These are phyloP conservation scores for Sonneratia alba DNA, from an alignment of 345 rosid genomes.

Conservation along the genomic window DNA sequence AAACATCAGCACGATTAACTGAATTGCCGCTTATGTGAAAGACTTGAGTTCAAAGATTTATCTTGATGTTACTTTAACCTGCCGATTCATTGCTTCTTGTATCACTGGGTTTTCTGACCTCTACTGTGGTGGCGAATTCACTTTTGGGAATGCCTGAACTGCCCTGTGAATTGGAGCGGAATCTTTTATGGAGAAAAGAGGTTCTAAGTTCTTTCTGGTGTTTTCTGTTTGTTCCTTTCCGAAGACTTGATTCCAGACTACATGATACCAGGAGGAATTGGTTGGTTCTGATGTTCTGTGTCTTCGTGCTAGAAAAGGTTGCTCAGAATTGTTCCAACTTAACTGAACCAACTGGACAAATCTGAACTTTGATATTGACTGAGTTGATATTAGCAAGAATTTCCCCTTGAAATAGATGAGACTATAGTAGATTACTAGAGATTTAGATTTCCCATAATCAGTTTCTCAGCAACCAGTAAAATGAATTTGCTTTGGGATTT, in stretches of 20 bases:
- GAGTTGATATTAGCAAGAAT: too few relatives aligned
- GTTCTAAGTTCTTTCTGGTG: neutral
- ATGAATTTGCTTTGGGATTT: neutral
- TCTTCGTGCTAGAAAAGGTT: neutral
- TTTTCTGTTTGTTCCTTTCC: neutral
- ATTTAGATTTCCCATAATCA: neutral
- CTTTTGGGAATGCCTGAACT: neutral
- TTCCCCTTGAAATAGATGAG: too few relatives aligned
- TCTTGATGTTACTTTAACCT: neutral
- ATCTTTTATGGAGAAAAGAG: neutral
- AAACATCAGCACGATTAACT: neutral
- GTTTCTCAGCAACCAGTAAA: neutral
- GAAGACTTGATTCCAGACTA: neutral
- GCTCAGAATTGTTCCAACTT: neutral
- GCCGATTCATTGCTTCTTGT: neutral
- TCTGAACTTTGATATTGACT: too few relatives aligned
- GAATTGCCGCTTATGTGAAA: neutral
- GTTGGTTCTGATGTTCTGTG: neutral
- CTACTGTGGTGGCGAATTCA: neutral
- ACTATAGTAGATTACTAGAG: neutral
- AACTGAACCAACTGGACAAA: too few relatives aligned
- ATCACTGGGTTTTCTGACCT: neutral
- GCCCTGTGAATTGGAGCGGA: neutral
- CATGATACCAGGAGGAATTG: neutral
- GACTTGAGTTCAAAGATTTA: neutral